Base-by-base conservation (phyloP, 495 filamentous ascomycete genomes). In the Penicillium argentinense region DNA sequence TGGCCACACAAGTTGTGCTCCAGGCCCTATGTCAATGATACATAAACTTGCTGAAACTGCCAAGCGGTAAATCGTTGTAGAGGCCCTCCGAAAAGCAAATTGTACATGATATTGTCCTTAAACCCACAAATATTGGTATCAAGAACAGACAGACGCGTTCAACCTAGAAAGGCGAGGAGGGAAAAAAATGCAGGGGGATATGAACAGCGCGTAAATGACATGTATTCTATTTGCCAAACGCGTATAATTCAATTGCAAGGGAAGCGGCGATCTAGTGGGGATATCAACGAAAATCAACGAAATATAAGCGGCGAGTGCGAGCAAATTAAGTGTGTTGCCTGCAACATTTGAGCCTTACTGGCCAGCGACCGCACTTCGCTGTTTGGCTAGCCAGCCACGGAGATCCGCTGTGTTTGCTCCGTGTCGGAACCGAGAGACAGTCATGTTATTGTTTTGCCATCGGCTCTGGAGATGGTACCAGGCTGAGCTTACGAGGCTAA, bases 321-420 rank as follows among this genome's bases (percentile, higher is more conserved):
- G 23, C 6, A 17, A 34, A 23, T 29, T 22, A 22, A 23, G 3
- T 38, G 17, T 21, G 25, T 21, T 21, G 39, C 13, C 25, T 42
- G 16, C 24, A 18, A 33, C 19, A 39, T 21, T 39, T 33, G 16
- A 26, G 26, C 25, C 26, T 47, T 59, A 73, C 54, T 65, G 62
- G 47, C 68, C 68, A 51, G 71, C 82, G 53, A 91, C 81, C 56
- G 81, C 73, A 63, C 78, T 84, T 66, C 91, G 77, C 73, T 97
- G 92, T 70, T 86, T 91, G 39, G 89, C 89, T 29, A 97, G 67
- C 90, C 90, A 97, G 59, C 91, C 92, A 64, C 89, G 89, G 30
- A 80, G 78, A 57, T 97, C 89, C 37, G 82, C 78, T 53, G 87
- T 59, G 83, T 75, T 64, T 80, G 86, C 55, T 3, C 70, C 70